Evolutionary conservation across 352 stramenopile genomes (phyloP).

Genomic region (Phytophthora cactorum): DNA sequence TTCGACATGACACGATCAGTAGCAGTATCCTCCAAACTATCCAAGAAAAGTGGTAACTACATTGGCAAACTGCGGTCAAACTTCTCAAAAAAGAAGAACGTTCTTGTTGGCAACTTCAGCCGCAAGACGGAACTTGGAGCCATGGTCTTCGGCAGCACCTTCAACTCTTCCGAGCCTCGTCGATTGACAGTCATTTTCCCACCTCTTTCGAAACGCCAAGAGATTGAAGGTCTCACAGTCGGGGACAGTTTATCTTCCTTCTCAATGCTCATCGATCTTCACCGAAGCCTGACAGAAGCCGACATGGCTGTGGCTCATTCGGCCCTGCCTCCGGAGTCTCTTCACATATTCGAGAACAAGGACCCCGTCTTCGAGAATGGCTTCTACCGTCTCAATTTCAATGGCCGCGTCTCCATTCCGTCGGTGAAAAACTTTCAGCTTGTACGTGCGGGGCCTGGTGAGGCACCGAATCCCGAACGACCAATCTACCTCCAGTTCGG

Average conservation of each 20-base stretch:
- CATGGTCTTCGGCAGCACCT: constrained; percentile 64
- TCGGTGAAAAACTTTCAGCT: constrained; percentile 89
- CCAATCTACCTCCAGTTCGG: constrained; percentile 75
- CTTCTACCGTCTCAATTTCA: constrained; percentile 85
- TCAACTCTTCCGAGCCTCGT: constrained; percentile 57
- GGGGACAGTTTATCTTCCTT: constrained; percentile 51
- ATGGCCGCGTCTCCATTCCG: constrained; percentile 74
- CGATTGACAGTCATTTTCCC: constrained; percentile 55
- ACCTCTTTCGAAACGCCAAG: constrained; percentile 50
- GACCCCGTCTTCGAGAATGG: constrained; percentile 77
- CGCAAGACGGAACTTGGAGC: constrained; percentile 79
- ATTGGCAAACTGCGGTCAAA: constrained; percentile 86
- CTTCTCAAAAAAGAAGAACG: constrained; percentile 78
- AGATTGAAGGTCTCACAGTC: constrained; percentile 59
- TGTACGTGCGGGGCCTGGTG: constrained; percentile 22
- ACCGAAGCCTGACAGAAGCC: constrained; percentile 28
- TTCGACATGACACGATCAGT: constrained; percentile 85
- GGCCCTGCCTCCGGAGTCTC: constrained; percentile 18
- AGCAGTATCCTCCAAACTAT: constrained; percentile 52
- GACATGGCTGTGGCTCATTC: constrained; percentile 35
- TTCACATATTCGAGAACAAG: constrained; percentile 76
- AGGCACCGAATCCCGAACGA: constrained; percentile 18
- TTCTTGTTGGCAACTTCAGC: constrained; percentile 70
- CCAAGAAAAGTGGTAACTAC: constrained; percentile 92
- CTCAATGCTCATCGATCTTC: constrained; percentile 63